Evolutionary conservation across 768 basidiomycete species (phyloP).

Genomic region (Amylocystis lapponica): DNA sequence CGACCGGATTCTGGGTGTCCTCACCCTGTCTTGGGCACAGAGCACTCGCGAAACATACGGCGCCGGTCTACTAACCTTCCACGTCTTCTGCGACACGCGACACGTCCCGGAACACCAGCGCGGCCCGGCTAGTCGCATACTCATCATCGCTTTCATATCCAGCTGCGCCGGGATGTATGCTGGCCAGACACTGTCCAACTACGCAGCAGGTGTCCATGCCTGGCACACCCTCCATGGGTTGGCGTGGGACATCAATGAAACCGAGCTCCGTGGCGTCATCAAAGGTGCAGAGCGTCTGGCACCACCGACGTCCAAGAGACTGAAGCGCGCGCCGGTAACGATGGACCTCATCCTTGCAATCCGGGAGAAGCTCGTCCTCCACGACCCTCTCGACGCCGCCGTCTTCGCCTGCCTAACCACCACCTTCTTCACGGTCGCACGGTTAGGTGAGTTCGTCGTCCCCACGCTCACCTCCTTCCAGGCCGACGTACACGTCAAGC

Average conservation of each 20-base stretch:
- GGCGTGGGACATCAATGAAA: slow-evolving; percentile 22
- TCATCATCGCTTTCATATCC: slow-evolving; percentile 21
- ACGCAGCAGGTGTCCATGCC: slow-evolving; percentile 32
- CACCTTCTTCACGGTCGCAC: slow-evolving; percentile 31
- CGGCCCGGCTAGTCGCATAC: slow-evolving; percentile 18
- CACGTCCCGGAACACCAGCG: slow-evolving; percentile 28
- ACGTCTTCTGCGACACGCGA: too few relatives aligned
- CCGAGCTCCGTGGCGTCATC: slow-evolving; percentile 23
- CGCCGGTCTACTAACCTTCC: slow-evolving; percentile 31
- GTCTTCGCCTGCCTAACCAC: too few relatives aligned
- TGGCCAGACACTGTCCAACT: too few relatives aligned
- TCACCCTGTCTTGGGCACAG: too few relatives aligned
- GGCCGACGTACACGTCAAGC: slow-evolving; percentile 24
- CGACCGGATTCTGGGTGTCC: slow-evolving; percentile 1
- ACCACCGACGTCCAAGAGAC: slow-evolving; percentile 24
- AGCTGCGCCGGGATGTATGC: slow-evolving; percentile 23
- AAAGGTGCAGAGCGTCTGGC: slow-evolving; percentile 25
- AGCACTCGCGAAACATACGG: slow-evolving; percentile 35
- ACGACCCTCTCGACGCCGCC: slow-evolving; percentile 15
- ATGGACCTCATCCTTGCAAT: neutral
- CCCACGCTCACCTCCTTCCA: slow-evolving; percentile 26
- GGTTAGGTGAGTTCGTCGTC: slow-evolving; percentile 35
- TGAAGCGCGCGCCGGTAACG: slow-evolving; percentile 28
- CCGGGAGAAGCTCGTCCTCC: slow-evolving; percentile 10
- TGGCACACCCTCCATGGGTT: slow-evolving; percentile 43